Base-by-base conservation (phyloP, 805 yeast genomes). In the Lipomyces kockii region DNA sequence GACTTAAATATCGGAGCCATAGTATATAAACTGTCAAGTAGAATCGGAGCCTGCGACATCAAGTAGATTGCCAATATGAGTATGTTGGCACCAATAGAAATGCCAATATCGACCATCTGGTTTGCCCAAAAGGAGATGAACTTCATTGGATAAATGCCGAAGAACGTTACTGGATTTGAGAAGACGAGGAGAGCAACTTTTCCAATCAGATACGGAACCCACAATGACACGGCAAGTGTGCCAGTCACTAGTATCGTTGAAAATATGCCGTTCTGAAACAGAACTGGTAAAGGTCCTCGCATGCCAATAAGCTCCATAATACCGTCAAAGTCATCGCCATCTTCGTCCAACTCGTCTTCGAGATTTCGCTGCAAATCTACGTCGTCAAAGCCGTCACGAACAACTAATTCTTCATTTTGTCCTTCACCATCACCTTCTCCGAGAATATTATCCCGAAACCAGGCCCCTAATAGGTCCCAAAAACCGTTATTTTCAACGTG, bases 251-350 rank as follows among this genome's bases (percentile, higher is more conserved):
- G 60, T 55, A 77, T 51, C 52, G 58, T 61, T 6, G 72, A 63
- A 64, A 74, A 64, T 37, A 72, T 27, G 37, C 68, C 62, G 65
- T 72, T 69, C 20, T 68, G 69, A 17, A 76, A 67, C 20, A 76
- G 62, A 0, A 66, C 61, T 17, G 66, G 56, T 9, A 73, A 39
- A 5, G 74, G 76, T 8, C 75, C 76, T 3, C 74, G 70, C 53
- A 73, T 58, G 14, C 76, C 77, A 14, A 76, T 61, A n/a, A 76
- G 66, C 20, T 76, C 78, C 25, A 74, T 61, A 11, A 76, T 61
- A 3, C 77, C 79, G 22, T 73, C 77, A 17, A 68, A 64, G 22
- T 71, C 77, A 22, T 75, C 77, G 14, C 62, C 75, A 2, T 64
- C 72, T 8, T 67, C 74, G 29, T 73, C 69, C 22, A 55, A 27